Percentiles rank a stretch among this genome's conserved stretches.
phyloP scores from a whole-genome alignment of 225 moss, liverwort and hornwort genomes.

The Climacium dendroides region DNA sequence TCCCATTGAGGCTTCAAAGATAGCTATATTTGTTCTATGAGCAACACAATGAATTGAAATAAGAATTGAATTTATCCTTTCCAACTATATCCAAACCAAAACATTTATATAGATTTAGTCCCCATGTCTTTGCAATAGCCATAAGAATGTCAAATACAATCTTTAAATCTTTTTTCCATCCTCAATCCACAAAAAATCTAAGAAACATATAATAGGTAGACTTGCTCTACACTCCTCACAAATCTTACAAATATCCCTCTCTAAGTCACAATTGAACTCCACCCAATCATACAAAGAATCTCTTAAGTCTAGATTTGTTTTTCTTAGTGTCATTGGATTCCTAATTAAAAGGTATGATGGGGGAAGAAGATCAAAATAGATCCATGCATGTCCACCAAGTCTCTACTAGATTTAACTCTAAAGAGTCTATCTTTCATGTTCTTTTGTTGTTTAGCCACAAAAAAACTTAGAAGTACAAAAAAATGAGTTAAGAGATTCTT shows the following conservation, averaged over 20 bases:
- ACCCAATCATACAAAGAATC: background rate
- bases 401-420: background rate
- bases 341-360: rapidly evolving
- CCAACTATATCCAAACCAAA: too few relatives aligned
- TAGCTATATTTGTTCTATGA: too few relatives aligned
- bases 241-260: rapidly evolving
- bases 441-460: background rate
- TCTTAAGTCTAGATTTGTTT: background rate
- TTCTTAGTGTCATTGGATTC: background rate
- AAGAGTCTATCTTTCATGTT: background rate
- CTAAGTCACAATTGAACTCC: background rate
- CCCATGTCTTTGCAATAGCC: too few relatives aligned
- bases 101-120: rapidly evolving
- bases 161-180: too few relatives aligned
- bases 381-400: background rate
- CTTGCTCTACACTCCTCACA: too few relatives aligned
- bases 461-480: background rate
- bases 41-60: too few relatives aligned
- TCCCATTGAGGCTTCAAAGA: too few relatives aligned
- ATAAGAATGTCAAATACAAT: too few relatives aligned
- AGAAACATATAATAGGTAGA: too few relatives aligned
- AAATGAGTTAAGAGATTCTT: rapidly evolving
- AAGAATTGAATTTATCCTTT: too few relatives aligned
- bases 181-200: too few relatives aligned
- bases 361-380: background rate